Evolutionary conservation across 164 flowering plant species (phyloP).

Genomic region (Stephania yunnanensis): DNA sequence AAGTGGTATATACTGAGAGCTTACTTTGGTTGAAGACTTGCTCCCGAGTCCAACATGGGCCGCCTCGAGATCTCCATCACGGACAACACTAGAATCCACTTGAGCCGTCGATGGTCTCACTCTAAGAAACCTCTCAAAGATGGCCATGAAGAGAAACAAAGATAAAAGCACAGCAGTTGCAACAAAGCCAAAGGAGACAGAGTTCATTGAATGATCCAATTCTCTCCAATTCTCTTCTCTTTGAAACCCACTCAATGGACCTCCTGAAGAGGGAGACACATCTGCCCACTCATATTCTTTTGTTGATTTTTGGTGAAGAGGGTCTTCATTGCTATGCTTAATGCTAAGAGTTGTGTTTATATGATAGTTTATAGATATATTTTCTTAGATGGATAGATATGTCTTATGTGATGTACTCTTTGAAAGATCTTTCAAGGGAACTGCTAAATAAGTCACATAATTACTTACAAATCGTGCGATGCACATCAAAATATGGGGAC

Average conservation of each 20-base stretch:
- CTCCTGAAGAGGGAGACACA: conserved; percentile 32
- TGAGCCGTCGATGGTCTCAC: conserved; percentile 29
- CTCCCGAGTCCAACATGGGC: conserved; percentile 27
- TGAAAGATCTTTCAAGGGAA: no score
- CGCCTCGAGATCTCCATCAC: conserved; percentile 39
- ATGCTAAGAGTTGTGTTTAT: no score
- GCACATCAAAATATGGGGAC: no score
- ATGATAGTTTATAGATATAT: no score
- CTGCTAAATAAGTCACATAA: no score
- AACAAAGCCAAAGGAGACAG: conserved; percentile 86
- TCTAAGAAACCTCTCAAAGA: conserved; percentile 71
- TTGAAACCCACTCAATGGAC: conserved; percentile 28
- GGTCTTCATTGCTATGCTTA: no score
- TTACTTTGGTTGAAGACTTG: conserved; percentile 68
- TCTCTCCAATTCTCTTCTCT: conserved; percentile 64
- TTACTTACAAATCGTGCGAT: no score
- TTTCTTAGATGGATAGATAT: no score
- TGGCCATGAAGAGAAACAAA: conserved; percentile 89
- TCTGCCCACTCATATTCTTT: not conserved
- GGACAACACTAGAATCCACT: conserved; percentile 21
- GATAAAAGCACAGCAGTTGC: conserved; percentile 90
- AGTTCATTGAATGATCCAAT: conserved; percentile 74
- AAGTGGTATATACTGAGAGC: conserved; percentile 9
- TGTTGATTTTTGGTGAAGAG: not conserved
- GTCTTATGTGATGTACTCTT: no score